Base-by-base conservation (phyloP, 345 rosid genomes). In the Aethionema arabicum region DNA sequence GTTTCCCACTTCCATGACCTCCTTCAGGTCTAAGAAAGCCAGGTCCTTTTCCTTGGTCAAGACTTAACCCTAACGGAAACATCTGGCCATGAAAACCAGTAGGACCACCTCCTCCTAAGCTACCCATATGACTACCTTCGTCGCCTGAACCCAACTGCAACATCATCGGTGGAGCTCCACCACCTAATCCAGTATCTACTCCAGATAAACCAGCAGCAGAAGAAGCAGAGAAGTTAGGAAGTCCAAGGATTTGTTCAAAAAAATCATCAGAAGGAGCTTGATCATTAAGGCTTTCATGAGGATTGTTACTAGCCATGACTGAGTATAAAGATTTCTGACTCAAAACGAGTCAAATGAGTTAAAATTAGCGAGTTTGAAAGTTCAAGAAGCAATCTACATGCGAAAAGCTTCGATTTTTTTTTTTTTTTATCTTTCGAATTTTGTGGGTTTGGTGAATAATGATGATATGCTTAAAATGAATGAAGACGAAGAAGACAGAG, bases 231-330 rank as follows among this genome's bases (percentile, higher is more conserved):
- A 84, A 93, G 81, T 70, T 82, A 12, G 80, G 90, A 41, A 88
- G 74, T 48, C 93, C 82, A 35, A 95, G 91, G 49, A 95, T 83
- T 76, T 88, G 98, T 69, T 86, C 96, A 50, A 95, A 77, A 82
- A 95, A 95, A 74, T 95, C 98, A 67, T 95, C 99, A 27, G 80
- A 14, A 3, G 92, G 75, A 27, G 85, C 40, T 72, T 54, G 72
- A 68, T 67, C 72, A 4, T 72, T 49, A 33, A 66, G 71, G 29
- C 60, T 62, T 11, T 82, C 92, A 45, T 80, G 74, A 43, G 82
- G 85, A 54, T 90, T 95, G 70, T 82, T 68, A 53, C 63, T 86
- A 40, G 99, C 88, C 99, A 95, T 95, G 67, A 36, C 39, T 16
- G 32, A 50, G 44, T 12, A 39, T 56, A 6, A 54, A 6, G 32